These are phyloP conservation scores for Blastocystis sp. DNA, from an alignment of 352 stramenopile species.

Conservation along the genomic window DNA sequence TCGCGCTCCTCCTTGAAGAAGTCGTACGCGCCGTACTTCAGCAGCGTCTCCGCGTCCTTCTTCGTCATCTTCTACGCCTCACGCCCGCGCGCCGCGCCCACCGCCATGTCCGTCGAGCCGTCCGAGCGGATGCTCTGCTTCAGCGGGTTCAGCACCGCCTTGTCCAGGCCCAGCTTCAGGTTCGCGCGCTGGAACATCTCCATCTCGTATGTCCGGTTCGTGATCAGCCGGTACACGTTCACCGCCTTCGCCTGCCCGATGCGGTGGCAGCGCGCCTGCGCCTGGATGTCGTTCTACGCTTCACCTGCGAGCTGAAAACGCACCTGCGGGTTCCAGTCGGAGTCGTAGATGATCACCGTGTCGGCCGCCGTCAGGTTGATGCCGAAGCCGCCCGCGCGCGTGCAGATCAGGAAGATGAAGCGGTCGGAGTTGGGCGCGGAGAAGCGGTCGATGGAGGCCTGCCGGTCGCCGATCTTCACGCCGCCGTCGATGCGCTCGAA, in stretches of 20 bases:
- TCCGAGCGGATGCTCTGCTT: slow-evolving; percentile 71
- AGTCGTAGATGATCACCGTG: slow-evolving; percentile 71
- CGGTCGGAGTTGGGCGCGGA: slow-evolving; percentile 73
- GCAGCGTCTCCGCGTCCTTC: slow-evolving; percentile 85
- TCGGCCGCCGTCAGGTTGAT: slow-evolving; percentile 81
- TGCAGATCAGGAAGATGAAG: slow-evolving; percentile 96
- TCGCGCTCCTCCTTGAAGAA: slow-evolving; percentile 87
- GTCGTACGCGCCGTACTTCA: slow-evolving; percentile 88
- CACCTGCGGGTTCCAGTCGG: slow-evolving; percentile 93
- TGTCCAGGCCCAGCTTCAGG: slow-evolving; percentile 85
- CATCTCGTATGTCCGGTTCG: slow-evolving; percentile 85
- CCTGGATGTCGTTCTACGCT: slow-evolving; percentile 82
- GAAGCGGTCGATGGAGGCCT: slow-evolving; percentile 87
- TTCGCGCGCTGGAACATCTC: slow-evolving; percentile 88
- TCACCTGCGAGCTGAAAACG: slow-evolving; percentile 58
- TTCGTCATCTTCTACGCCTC: slow-evolving; percentile 77
- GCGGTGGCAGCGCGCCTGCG: slow-evolving; percentile 84
- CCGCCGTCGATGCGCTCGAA: slow-evolving; percentile 96
- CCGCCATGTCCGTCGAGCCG: slow-evolving; percentile 73
- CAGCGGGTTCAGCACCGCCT: slow-evolving; percentile 78
- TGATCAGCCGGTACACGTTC: slow-evolving; percentile 86
- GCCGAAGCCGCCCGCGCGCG: slow-evolving; percentile 90
- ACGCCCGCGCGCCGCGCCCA: background rate
- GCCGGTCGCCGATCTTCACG: slow-evolving; percentile 90
- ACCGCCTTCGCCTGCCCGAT: slow-evolving; percentile 88